Base-by-base conservation (phyloP, 2,329 filamentous ascomycete genomes). In the Xylaria sp. region DNA sequence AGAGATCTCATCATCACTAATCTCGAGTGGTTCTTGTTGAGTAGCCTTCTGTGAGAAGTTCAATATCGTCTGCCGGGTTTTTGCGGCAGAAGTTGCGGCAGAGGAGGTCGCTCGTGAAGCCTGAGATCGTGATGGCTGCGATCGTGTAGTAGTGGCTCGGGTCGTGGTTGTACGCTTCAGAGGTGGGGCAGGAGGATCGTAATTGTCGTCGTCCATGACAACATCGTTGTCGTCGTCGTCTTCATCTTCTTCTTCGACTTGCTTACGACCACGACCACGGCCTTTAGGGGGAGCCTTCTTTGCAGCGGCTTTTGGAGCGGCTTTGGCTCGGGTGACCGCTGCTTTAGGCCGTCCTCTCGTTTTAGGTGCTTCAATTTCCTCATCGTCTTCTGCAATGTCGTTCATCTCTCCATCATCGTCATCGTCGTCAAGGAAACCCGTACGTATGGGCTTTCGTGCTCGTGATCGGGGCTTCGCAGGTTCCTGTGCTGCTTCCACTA, bases 1-100 rank as follows among this genome's bases (percentile, higher is more conserved):
- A 0, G 83, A 86, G 46, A 89, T 87, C 73, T 88, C 87, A 71
- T 89, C 87, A 61, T 88, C 86, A 64, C 87, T 89, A 57, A 89
- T 83, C 70, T 88, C 85, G 15, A 85, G 71, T n/a, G 80, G 78
- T 35, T 80, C 75, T 65, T 83, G 80, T 31, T 66, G 63, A 8
- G 79, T 78, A 2, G 78, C 74, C 64, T 75, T 73, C 67, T 83
- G 78, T 9, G 80, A 81, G 65, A 86, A 86, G 63, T 77, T 83
- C 23, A 85, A 73, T 43, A 75, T 84, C 1, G 82, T 82, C 72
- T 86, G 84, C 53, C 75, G 76, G 45, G 72, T 68, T 61, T 75
- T 78, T 15, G 78, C 66, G 11, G 74, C 61, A 1, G 71, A 40
- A 17, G 65, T 57, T 7, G 71, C 42, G 6, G 67, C 49, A 19